These are phyloP conservation scores for Botrytis deweyae DNA, from an alignment of 2,329 filamentous ascomycete species.

Conservation along the genomic window DNA sequence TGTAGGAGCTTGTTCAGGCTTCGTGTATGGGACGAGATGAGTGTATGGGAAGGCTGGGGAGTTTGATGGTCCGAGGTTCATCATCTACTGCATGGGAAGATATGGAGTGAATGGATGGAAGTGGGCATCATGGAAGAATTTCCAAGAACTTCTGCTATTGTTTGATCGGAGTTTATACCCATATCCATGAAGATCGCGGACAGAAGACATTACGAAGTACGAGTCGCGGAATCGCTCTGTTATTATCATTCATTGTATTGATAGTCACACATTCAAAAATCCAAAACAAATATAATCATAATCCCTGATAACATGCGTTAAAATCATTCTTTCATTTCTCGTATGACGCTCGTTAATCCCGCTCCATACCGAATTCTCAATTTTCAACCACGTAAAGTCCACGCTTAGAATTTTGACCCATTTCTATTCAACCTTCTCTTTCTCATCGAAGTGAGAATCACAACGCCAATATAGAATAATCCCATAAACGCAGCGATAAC, in stretches of 20 bases:
- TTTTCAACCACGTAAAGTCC: background rate
- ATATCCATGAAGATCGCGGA: no score
- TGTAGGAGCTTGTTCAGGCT: no score
- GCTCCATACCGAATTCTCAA: no score
- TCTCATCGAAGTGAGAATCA: conserved; percentile 25
- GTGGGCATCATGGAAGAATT: no score
- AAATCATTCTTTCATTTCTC: background rate
- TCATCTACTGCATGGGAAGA: background rate
- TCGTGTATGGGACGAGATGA: background rate
- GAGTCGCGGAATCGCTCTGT: background rate
- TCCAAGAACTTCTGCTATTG: background rate
- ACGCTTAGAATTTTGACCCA: background rate
- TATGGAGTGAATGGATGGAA: background rate
- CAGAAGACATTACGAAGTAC: no score
- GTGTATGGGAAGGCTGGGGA: background rate
- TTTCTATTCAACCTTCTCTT: conserved; percentile 6
- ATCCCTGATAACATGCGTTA: background rate
- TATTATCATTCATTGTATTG: background rate
- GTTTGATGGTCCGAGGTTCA: no score
- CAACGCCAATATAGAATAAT: conserved; percentile 45
- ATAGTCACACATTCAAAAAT: background rate
- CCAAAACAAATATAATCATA: background rate
- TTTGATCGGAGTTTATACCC: background rate
- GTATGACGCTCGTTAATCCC: no score
- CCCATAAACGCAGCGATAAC: conserved; percentile 54